Conservation (phyloP, 495 filamentous ascomycete species). For the Penicillium daleae region DNA sequence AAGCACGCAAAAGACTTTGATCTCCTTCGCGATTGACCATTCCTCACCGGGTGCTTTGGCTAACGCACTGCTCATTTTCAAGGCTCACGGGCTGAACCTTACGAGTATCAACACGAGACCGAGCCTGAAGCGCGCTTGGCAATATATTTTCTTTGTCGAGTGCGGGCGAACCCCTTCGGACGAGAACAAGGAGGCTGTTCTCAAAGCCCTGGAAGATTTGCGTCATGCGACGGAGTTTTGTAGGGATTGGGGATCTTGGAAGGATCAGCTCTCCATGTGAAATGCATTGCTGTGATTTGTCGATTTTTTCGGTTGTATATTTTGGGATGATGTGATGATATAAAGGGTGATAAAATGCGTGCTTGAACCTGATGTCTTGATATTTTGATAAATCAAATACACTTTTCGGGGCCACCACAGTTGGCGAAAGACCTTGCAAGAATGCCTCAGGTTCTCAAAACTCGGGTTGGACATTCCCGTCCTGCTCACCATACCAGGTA, state of each 20-base stretch:
- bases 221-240: slow-evolving; percentile 40
- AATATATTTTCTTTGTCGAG: slow-evolving; percentile 95
- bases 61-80: slow-evolving; percentile 78
- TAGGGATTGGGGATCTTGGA: slow-evolving; percentile 49
- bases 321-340: slow-evolving; percentile 14
- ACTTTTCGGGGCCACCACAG: slow-evolving; percentile 7
- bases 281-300: not conserved
- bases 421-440: not conserved
- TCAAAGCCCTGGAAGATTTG: slow-evolving; percentile 32
- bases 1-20: slow-evolving; percentile 65
- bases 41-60: slow-evolving; percentile 78
- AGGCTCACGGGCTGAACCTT: slow-evolving; percentile 71
- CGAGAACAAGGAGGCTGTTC: slow-evolving; percentile 34
- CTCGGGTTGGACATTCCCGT: not conserved
- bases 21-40: slow-evolving; percentile 83
- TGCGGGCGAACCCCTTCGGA: slow-evolving; percentile 60
- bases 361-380: not conserved
- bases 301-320: slow-evolving; percentile 6
- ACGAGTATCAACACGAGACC: slow-evolving; percentile 90
- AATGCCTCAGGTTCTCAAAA: not conserved
- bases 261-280: slow-evolving; percentile 35
- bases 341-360: slow-evolving; percentile 11
- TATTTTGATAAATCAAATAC: slow-evolving; percentile 1
- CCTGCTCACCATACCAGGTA: too few species aligned
- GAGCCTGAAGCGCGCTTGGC: slow-evolving; percentile 73